phyloP scores from a whole-genome alignment of 2,329 filamentous ascomycete genomes.

The Diaporthe ampelina region DNA sequence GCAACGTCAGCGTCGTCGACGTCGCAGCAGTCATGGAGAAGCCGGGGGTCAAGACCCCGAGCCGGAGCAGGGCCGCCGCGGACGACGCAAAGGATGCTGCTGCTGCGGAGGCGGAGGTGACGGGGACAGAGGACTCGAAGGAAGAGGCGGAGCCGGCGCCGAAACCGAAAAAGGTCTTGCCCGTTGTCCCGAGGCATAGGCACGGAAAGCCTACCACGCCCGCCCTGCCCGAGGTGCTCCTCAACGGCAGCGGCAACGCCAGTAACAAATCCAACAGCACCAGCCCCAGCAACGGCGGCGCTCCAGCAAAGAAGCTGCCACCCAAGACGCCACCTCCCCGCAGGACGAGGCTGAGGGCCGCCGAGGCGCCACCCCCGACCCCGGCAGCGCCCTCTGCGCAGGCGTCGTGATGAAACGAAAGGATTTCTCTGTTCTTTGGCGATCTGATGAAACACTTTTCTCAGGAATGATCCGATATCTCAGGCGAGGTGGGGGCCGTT shows the following conservation, averaged over 20 bases:
- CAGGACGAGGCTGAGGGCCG: constrained; percentile 38
- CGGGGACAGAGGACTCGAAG: neutral
- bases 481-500: neutral
- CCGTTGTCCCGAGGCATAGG: constrained; percentile 69
- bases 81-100: constrained; percentile 45
- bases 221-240: constrained; percentile 29
- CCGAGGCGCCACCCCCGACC: constrained; percentile 32
- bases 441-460: neutral
- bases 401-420: constrained; percentile 4
- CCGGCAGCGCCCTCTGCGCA: constrained; percentile 22
- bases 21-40: constrained; percentile 86
- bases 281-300: neutral
- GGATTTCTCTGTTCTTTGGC: neutral
- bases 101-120: neutral
- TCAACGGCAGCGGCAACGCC: constrained; percentile 11
- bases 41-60: constrained; percentile 85
- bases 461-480: neutral
- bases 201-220: constrained; percentile 62
- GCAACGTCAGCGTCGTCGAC: constrained; percentile 81
- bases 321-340: constrained; percentile 42
- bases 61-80: constrained; percentile 62
- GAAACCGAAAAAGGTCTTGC: constrained; percentile 63
- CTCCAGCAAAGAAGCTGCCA: constrained; percentile 38
- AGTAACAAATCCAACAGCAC: neutral
- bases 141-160: constrained; percentile 34